phyloP scores from a whole-genome alignment of 345 rosid species.

The Carallia pectinifolia region DNA sequence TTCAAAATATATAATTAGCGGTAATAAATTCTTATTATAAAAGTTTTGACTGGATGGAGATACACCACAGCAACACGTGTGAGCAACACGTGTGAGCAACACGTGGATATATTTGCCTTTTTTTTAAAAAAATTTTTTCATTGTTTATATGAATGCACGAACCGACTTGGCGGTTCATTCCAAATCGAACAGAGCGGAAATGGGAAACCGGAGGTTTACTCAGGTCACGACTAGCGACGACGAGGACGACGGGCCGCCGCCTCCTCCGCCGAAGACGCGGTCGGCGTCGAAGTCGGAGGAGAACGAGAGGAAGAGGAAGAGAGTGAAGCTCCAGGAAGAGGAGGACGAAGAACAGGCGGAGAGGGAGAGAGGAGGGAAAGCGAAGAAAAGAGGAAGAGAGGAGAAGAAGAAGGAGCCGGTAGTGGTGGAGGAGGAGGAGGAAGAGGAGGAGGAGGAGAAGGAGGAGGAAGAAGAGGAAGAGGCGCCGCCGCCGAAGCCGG shows the following conservation, averaged over 20 bases:
- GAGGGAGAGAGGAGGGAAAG: conserved; percentile 30
- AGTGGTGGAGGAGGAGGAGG: conserved; percentile 23
- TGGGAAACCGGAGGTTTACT: conserved; percentile 69
- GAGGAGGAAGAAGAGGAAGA: conserved; percentile 60
- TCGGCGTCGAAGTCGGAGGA: conserved; percentile 29
- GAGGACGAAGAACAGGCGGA: conserved; percentile 22
- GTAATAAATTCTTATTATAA: no score
- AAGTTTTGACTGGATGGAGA: no score
- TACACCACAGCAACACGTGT: no score
- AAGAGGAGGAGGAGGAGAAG: conserved; percentile 15
- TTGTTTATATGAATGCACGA: no score
- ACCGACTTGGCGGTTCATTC: background rate
- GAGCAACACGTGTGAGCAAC: no score
- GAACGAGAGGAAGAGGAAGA: conserved; percentile 49
- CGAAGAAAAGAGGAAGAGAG: conserved; percentile 18
- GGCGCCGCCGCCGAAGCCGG: conserved; percentile 53
- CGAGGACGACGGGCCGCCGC: conserved; percentile 51
- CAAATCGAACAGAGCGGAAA: conserved; percentile 14
- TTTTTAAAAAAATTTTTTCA: no score
- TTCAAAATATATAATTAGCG: no score
- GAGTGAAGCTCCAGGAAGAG: conserved; percentile 44
- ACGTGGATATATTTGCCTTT: no score
- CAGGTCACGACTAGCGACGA: conserved; percentile 78
- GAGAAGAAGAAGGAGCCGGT: conserved; percentile 21
- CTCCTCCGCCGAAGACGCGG: conserved; percentile 18